A percentile compares a stretch with the other conserved stretches of the same genome.
Conservation (phyloP, 78 protist species). For the Carpediemonas membranifera region DNA sequence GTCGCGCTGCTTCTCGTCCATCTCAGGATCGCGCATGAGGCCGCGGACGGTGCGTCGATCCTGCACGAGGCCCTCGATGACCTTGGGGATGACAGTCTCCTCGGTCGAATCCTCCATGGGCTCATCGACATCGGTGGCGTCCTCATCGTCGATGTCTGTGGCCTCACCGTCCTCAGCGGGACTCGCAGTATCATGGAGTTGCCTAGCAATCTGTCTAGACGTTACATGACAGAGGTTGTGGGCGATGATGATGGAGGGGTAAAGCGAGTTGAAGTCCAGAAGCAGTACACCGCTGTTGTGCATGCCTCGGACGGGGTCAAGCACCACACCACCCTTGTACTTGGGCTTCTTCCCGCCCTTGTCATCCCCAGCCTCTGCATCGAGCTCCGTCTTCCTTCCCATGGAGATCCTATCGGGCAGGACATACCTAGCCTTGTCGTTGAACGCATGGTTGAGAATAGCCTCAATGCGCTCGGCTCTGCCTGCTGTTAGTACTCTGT, state of each 20-base stretch:
- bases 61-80: too few species aligned
- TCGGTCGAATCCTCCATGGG: too few species aligned
- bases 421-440: neutral
- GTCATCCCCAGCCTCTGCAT: neutral
- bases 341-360: neutral
- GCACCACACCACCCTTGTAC: conserved; percentile 78
- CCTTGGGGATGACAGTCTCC: too few species aligned
- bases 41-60: too few species aligned
- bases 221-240: conserved; percentile 91
- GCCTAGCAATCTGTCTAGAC: too few species aligned
- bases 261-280: conserved; percentile 96
- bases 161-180: too few species aligned
- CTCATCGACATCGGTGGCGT: too few species aligned
- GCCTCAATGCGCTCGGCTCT: neutral
- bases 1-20: too few species aligned
- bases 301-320: conserved; percentile 84
- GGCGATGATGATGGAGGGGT: conserved; percentile 95
- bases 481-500: neutral
- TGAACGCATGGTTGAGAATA: neutral
- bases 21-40: too few species aligned
- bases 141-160: too few species aligned
- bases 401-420: neutral
- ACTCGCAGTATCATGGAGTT: too few species aligned
- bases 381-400: neutral
- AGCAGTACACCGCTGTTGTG: conserved; percentile 81